Evolutionary conservation across 2,329 filamentous ascomycete genomes (phyloP).

Genomic region (Fusarium annulatum): DNA sequence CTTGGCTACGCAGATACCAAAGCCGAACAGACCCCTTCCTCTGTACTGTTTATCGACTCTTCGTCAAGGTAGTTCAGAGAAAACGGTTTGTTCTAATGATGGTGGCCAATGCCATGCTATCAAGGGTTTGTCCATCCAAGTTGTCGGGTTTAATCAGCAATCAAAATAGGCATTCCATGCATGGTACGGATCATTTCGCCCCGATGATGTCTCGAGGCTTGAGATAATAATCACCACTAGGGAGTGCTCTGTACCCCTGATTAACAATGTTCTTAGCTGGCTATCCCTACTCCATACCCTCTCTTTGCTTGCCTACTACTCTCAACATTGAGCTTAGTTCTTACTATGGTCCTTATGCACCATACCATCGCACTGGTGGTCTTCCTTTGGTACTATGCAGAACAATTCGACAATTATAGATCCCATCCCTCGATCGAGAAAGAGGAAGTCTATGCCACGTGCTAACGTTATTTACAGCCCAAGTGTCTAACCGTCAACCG

Average conservation of each 20-base stretch:
- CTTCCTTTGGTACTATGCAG: not conserved
- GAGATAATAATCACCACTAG: not conserved
- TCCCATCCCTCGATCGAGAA: not conserved
- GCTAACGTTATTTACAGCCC: not conserved
- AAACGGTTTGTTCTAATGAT: not conserved
- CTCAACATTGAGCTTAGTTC: not conserved
- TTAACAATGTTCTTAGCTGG: not conserved
- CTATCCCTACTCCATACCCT: not conserved
- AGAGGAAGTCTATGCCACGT: not conserved
- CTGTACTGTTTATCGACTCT: not conserved
- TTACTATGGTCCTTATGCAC: not conserved
- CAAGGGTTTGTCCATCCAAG: not conserved
- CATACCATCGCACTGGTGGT: not conserved
- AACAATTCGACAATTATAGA: too few relatives aligned
- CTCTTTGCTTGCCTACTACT: not conserved
- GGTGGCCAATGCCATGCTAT: not conserved
- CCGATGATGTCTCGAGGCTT: not conserved
- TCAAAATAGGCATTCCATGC: not conserved
- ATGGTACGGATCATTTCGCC: not conserved
- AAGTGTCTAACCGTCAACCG: not conserved
- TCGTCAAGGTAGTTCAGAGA: not conserved
- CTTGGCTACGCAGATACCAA: constrained; percentile 1
- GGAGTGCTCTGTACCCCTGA: not conserved
- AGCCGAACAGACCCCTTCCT: constrained; percentile 4
- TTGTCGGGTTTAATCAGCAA: not conserved